These are phyloP conservation scores for Pseudocercospora fuligena DNA, from an alignment of 2,329 filamentous ascomycete species.

Conservation along the genomic window DNA sequence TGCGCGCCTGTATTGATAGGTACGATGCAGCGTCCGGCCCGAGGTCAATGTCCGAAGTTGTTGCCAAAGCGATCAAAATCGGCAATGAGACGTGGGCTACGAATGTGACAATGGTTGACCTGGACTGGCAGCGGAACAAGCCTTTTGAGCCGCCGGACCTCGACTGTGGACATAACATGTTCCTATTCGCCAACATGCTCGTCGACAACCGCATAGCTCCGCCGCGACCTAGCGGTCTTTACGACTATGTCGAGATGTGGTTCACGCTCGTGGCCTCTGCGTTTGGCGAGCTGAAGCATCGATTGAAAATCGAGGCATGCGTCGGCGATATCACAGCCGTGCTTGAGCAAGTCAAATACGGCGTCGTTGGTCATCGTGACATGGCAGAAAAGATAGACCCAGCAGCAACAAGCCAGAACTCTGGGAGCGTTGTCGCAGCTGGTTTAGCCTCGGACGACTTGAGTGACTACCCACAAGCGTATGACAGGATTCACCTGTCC, in stretches of 20 bases:
- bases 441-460: neutral
- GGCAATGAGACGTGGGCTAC: constrained; percentile 18
- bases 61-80: neutral
- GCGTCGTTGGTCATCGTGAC: neutral
- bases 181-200: constrained; percentile 4
- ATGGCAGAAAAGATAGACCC: too few species aligned
- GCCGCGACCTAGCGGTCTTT: constrained; percentile 7
- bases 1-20: constrained; percentile 2
- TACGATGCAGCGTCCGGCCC: constrained; percentile 11
- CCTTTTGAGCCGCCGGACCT: neutral
- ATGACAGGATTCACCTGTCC: constrained; percentile 24
- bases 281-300: neutral
- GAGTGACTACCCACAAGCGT: constrained; percentile 10
- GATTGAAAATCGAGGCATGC: constrained; percentile 17
- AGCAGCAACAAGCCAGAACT: too few species aligned
- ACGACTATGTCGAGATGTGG: neutral
- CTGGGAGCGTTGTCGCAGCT: too few species aligned
- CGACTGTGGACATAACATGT: constrained; percentile 7
- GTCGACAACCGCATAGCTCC: neutral
- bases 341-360: constrained; percentile 22
- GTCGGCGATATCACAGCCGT: constrained; percentile 19
- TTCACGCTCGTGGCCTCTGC: neutral
- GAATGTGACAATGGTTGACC: constrained; percentile 19
- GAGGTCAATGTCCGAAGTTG: neutral
- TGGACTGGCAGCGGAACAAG: constrained; percentile 14